phyloP scores from a whole-genome alignment of 2,329 filamentous ascomycete species.

The Whalleya microplaca region DNA sequence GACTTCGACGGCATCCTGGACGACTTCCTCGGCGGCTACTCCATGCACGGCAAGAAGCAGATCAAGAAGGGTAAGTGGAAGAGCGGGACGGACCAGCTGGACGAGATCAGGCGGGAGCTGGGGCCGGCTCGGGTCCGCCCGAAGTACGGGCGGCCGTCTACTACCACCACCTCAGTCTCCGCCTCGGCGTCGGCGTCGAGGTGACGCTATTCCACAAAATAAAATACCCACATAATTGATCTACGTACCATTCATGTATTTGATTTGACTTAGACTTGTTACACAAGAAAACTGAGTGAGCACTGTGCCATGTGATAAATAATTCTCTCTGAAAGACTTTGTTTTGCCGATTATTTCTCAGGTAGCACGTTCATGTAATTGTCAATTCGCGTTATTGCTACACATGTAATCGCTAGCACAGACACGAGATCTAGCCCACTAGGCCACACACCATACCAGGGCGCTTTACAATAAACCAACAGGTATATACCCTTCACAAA shows the following conservation, averaged over 20 bases:
- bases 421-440: constrained; percentile 15
- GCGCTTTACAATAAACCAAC: neutral
- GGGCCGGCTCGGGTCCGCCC: constrained; percentile 70
- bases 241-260: too few species aligned
- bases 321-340: neutral
- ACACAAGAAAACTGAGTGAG: too few species aligned
- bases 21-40: constrained; percentile 81
- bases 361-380: neutral
- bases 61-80: constrained; percentile 82
- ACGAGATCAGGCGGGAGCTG: constrained; percentile 81
- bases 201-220: neutral
- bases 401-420: constrained; percentile 21
- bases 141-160: constrained; percentile 22
- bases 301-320: neutral
- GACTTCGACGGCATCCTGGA: constrained; percentile 94
- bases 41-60: constrained; percentile 71
- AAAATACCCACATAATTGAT: constrained; percentile 5
- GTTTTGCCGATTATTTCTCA: neutral
- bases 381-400: constrained; percentile 28
- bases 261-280: too few species aligned
- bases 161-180: too few species aligned
- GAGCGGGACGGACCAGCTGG: constrained; percentile 83
- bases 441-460: neutral
- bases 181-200: constrained; percentile 22
- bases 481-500: neutral